These are phyloP conservation scores for Papilionanthe hybrid DNA, from an alignment of 116 monocot species.

Conservation along the genomic window DNA sequence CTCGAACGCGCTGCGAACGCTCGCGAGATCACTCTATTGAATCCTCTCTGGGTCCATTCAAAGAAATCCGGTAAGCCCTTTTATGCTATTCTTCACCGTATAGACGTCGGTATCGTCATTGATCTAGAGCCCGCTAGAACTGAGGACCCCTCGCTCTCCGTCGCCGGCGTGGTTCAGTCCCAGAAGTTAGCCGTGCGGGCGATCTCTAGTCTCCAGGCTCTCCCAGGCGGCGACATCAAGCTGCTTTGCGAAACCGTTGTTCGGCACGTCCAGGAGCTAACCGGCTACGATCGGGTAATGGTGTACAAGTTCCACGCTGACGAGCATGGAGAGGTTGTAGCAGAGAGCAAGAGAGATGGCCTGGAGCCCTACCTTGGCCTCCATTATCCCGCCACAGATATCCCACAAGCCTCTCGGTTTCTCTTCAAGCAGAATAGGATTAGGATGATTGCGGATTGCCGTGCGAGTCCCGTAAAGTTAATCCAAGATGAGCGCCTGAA, in stretches of 20 bases:
- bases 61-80: slow-evolving; percentile 56
- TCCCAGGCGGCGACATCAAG: slow-evolving; percentile 70
- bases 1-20: slow-evolving; percentile 60
- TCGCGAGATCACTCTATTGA: slow-evolving; percentile 65
- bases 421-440: slow-evolving; percentile 81
- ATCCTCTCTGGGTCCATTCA: slow-evolving; percentile 77
- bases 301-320: slow-evolving; percentile 89
- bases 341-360: slow-evolving; percentile 50
- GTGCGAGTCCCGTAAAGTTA: slow-evolving; percentile 52
- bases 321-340: slow-evolving; percentile 89
- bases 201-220: slow-evolving; percentile 66
- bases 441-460: slow-evolving; percentile 80
- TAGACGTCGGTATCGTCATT: slow-evolving; percentile 73
- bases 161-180: slow-evolving; percentile 81
- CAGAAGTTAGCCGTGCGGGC: slow-evolving; percentile 90
- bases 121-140: slow-evolving; percentile 76
- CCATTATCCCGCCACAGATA: slow-evolving; percentile 86
- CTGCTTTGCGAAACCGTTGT: slow-evolving; percentile 75
- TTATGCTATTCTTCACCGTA: slow-evolving; percentile 75
- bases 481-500: slow-evolving; percentile 46
- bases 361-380: slow-evolving; percentile 80
- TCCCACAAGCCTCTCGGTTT: slow-evolving; percentile 79
- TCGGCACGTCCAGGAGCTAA: slow-evolving; percentile 60
- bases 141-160: slow-evolving; percentile 63
- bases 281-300: slow-evolving; percentile 85